Base-by-base conservation (phyloP, 371 early-diverging fungal genomes). In the Rhizopus delemar region DNA sequence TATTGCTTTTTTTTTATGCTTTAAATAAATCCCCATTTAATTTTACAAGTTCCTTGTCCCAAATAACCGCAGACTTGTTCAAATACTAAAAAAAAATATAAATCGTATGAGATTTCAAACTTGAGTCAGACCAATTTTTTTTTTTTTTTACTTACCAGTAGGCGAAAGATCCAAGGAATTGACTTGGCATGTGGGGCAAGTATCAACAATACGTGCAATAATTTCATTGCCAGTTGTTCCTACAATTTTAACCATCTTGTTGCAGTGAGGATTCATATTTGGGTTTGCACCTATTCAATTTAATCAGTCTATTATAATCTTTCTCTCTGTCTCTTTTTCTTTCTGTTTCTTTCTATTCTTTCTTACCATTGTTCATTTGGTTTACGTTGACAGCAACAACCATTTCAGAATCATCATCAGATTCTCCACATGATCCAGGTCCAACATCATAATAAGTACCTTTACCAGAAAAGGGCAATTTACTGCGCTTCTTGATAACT, bases 121-220 rank as follows among this genome's bases (percentile, higher is more conserved):
- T 22, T 22, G 22, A 22, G 22, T 1, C 22, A 1, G 22, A 22
- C 22, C 2, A 2, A 22, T 22, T 22, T 22, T 22, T 22, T 22
- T n/a, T n/a, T n/a, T n/a, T 22, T 22, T 22, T 22, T 22, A 43
- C 43, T 43, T 43, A 43, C 43, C 8, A n/a, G 43, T 43, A 43
- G 43, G 43, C 73, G 71, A 38, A 60, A 60, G n/a, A 15, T 43
- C 43, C 43, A 43, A 43, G 5, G 43, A 43, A 43, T 43, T 77
- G 45, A 64, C 57, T 4, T 56, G 51, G 54, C 77, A 77, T n/a
- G 39, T 13, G 15, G 77, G 77, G 46, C 77, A 77, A 3, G 77
- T 73, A 45, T 77, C 77, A 4, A 69, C 72, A 7, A 77, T 65
- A 41, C 62, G 57, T 28, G 77, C 77, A 35, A 55, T 56, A 43